These are phyloP conservation scores for Vanderwaltozyma verrucispora DNA, from an alignment of 805 yeast species.

Conservation along the genomic window DNA sequence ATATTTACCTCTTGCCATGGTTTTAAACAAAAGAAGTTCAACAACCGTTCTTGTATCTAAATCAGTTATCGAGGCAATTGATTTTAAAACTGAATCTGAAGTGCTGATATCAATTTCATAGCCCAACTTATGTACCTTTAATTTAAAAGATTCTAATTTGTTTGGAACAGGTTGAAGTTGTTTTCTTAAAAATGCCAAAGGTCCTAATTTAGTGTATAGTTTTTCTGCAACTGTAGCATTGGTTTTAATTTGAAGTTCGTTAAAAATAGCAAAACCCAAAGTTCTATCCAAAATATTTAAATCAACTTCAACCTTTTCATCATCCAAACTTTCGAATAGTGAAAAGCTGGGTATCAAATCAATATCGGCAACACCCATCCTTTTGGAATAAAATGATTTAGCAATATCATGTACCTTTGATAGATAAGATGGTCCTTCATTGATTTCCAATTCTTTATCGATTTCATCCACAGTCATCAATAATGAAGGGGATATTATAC, in stretches of 20 bases:
- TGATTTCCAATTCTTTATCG: constrained; percentile 6
- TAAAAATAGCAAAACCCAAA: constrained; percentile 45
- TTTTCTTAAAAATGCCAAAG: constrained; percentile 73
- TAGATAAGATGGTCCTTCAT: constrained; percentile 6
- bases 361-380: constrained; percentile 13
- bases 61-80: constrained; percentile 56
- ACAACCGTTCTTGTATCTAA: constrained; percentile 56
- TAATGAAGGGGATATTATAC: constrained; percentile 51
- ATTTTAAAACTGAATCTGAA: constrained; percentile 59
- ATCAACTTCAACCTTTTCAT: constrained; percentile 63
- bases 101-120: constrained; percentile 63
- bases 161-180: constrained; percentile 76
- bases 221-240: constrained; percentile 80
- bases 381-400: constrained; percentile 17
- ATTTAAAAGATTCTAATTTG: constrained; percentile 68
- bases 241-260: constrained; percentile 71
- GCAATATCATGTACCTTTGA: constrained; percentile 16
- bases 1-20: constrained; percentile 79
- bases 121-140: constrained; percentile 57
- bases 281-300: constrained; percentile 62
- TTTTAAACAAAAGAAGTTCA: constrained; percentile 70
- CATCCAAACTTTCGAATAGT: constrained; percentile 72
- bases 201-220: constrained; percentile 66
- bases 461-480: constrained; percentile 13
- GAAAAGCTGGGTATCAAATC: constrained; percentile 37